Percentiles rank a stretch among this genome's conserved stretches.
phyloP scores from a whole-genome alignment of 1,284 basidiomycete genomes.

The Leccinum proliferum region DNA sequence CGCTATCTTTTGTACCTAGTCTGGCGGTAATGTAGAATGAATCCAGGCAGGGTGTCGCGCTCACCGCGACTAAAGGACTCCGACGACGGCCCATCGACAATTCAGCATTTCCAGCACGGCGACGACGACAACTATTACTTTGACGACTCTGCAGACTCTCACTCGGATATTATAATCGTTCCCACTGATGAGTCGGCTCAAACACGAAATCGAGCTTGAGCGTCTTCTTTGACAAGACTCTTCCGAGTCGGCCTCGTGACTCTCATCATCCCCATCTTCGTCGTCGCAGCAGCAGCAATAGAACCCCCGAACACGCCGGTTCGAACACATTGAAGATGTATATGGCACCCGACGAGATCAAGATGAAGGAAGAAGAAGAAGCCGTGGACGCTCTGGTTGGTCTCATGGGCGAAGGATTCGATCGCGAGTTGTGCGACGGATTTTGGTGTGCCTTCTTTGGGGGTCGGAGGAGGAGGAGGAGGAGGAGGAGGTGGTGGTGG shows the following conservation, averaged over 20 bases:
- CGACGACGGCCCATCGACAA: constrained; percentile 10
- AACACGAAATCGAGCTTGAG: neutral
- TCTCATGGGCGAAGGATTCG: constrained; percentile 34
- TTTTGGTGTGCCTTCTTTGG: constrained; percentile 20
- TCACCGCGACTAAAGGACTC: constrained; percentile 1
- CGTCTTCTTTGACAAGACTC: neutral
- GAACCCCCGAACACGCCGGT: neutral
- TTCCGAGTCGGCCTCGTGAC: neutral
- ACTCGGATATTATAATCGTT: too few species aligned
- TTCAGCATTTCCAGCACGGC: constrained; percentile 13
- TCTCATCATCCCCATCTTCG: neutral
- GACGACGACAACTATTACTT: constrained; percentile 6
- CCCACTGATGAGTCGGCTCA: neutral
- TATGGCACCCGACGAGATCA: constrained; percentile 15
- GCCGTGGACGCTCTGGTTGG: constrained; percentile 20
- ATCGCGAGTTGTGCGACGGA: constrained; percentile 43
- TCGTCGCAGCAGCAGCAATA: neutral
- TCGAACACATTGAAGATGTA: constrained; percentile 13
- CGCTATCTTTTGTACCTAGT: constrained; percentile 12
- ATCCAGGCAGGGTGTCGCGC: neutral
- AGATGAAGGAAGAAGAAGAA: constrained; percentile 16
- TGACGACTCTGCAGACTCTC: neutral
- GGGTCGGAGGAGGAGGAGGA: too few species aligned
- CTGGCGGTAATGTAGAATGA: constrained; percentile 10
- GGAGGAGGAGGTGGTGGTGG: too few species aligned